These are phyloP conservation scores for Strobilomyces dryophilus DNA, from an alignment of 768 basidiomycete genomes.

Conservation along the genomic window DNA sequence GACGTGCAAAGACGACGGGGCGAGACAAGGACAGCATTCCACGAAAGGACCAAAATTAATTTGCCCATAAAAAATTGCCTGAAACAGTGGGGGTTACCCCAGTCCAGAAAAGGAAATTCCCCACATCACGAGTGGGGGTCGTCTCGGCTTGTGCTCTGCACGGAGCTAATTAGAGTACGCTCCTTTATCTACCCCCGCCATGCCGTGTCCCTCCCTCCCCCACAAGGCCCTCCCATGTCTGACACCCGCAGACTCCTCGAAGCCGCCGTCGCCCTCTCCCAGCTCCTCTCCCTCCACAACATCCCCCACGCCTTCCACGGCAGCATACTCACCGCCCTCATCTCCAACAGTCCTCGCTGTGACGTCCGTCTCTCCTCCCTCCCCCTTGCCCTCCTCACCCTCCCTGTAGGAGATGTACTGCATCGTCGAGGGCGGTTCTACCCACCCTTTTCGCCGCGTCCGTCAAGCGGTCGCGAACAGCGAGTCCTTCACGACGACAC, in stretches of 20 bases:
- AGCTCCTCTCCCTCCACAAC: conserved; percentile 47
- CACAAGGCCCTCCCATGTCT: conserved; percentile 41
- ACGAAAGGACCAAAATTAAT: conserved; percentile 19
- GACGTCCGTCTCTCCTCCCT: conserved; percentile 47
- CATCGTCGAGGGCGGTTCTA: conserved; percentile 72
- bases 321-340: conserved; percentile 62
- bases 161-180: conserved; percentile 39
- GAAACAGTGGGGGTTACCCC: conserved; percentile 16
- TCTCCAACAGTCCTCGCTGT: conserved; percentile 59
- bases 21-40: conserved; percentile 30
- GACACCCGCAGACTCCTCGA: conserved; percentile 73
- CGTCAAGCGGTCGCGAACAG: conserved; percentile 68
- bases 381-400: conserved; percentile 6
- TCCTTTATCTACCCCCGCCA: conserved; percentile 40
- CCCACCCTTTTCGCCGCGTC: conserved; percentile 75
- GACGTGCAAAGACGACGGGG: conserved; percentile 1
- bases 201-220: conserved; percentile 35
- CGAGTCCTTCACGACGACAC: conserved; percentile 59
- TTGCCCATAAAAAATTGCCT: conserved; percentile 14
- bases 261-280: conserved; percentile 73
- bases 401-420: conserved; percentile 73
- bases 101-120: conserved; percentile 14
- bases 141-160: conserved; percentile 28
- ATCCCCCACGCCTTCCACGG: conserved; percentile 84
- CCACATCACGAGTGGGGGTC: conserved; percentile 8